These are phyloP conservation scores for Microbotryum silenes-acaulis DNA, from an alignment of 1,284 basidiomycete species.

Conservation along the genomic window DNA sequence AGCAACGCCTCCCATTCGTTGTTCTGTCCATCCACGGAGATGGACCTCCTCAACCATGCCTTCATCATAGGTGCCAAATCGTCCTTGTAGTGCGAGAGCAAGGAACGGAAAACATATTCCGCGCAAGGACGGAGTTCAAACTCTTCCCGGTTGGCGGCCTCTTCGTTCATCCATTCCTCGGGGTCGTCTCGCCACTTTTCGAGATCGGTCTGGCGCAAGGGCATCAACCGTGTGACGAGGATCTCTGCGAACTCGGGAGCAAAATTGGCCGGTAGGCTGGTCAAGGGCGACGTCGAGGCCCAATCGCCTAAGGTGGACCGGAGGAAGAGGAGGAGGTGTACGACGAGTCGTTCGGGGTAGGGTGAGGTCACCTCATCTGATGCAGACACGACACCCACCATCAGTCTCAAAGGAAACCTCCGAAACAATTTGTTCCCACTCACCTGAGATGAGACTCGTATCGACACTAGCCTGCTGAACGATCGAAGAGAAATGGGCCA, in stretches of 20 bases:
- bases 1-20: slow-evolving; percentile 16
- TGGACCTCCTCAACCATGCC: not conserved
- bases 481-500: slow-evolving; percentile 17
- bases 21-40: too few relatives aligned
- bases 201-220: slow-evolving; percentile 28
- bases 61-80: slow-evolving; percentile 15
- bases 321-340: slow-evolving; percentile 31
- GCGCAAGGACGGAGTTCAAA: slow-evolving; percentile 34
- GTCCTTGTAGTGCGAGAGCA: slow-evolving; percentile 28
- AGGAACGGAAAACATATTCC: slow-evolving; percentile 26
- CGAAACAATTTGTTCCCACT: not conserved
- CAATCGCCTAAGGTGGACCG: slow-evolving; percentile 29
- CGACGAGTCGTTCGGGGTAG: slow-evolving; percentile 30
- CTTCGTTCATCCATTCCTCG: slow-evolving; percentile 36
- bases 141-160: slow-evolving; percentile 34
- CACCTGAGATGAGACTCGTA: slow-evolving; percentile 2
- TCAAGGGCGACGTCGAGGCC: slow-evolving; percentile 19
- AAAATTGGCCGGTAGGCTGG: slow-evolving; percentile 16
- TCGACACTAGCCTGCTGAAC: slow-evolving; percentile 17
- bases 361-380: slow-evolving; percentile 17
- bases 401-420: not conserved
- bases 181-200: slow-evolving; percentile 34
- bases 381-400: not conserved
- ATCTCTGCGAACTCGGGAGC: slow-evolving; percentile 4
- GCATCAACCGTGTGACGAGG: slow-evolving; percentile 26